Evolutionary conservation across 2,329 filamentous ascomycete genomes (phyloP).

Genomic region (Chrysoporthe deuterocubensis): DNA sequence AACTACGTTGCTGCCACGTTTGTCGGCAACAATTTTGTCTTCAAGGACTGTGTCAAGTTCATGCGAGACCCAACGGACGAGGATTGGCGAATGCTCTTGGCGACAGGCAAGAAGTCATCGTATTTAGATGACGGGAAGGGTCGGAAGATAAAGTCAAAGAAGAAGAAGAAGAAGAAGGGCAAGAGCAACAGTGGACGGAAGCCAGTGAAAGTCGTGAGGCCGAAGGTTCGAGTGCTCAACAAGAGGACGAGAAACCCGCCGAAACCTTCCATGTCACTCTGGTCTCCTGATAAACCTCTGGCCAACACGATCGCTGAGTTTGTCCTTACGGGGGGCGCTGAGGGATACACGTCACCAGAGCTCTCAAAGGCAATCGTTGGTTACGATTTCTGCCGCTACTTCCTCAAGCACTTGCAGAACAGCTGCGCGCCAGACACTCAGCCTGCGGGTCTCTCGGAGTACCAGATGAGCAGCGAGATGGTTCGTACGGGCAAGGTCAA

Average conservation of each 20-base stretch:
- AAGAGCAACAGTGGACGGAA: conserved; percentile 18
- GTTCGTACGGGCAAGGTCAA: conserved; percentile 46
- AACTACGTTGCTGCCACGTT: conserved; percentile 62
- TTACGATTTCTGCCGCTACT: conserved; percentile 41
- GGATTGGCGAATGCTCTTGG: conserved; percentile 60
- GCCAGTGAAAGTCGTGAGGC: conserved; percentile 5
- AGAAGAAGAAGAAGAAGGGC: conserved; percentile 20
- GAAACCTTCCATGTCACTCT: conserved; percentile 28
- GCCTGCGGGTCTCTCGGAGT: conserved; percentile 44
- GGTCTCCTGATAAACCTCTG: conserved; percentile 42
- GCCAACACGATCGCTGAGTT: conserved; percentile 42
- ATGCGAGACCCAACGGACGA: conserved; percentile 58
- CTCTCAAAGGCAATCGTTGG: conserved; percentile 42
- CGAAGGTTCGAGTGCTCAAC: conserved; percentile 16
- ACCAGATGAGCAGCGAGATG: conserved; percentile 44
- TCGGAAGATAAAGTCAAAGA: conserved; percentile 20
- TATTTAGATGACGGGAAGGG: conserved; percentile 31
- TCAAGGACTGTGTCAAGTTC: conserved; percentile 66
- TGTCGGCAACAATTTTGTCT: conserved; percentile 52
- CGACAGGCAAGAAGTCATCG: conserved; percentile 49
- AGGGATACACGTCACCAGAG: conserved; percentile 42
- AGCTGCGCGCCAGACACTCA: conserved; percentile 42
- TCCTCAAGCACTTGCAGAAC: conserved; percentile 39
- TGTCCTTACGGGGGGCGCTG: conserved; percentile 37
- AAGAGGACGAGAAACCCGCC: conserved; percentile 24